Evolutionary conservation across 352 stramenopile species (phyloP).

Genomic region (Phytophthora pini): DNA sequence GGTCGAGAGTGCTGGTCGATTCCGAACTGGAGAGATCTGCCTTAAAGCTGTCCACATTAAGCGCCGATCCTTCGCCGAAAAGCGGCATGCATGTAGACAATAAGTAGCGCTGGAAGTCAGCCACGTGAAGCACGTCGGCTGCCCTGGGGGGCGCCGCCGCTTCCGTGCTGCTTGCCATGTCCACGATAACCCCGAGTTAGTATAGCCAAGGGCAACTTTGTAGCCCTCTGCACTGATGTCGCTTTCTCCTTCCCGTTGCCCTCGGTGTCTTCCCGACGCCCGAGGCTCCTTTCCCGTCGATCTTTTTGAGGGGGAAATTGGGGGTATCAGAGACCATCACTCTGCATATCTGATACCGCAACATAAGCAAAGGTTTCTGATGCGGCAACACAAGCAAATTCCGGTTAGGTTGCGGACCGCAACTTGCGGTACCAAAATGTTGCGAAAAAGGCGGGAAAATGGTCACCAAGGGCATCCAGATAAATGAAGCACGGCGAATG

Average conservation of each 20-base stretch:
- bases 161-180: slow-evolving; percentile 43
- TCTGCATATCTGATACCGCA: no score
- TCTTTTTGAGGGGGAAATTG: slow-evolving; percentile 21
- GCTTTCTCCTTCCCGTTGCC: neutral
- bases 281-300: slow-evolving; percentile 23
- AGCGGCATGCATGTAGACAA: slow-evolving; percentile 72
- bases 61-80: slow-evolving; percentile 56
- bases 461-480: neutral
- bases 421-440: neutral
- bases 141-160: slow-evolving; percentile 24
- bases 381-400: neutral
- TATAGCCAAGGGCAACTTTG: slow-evolving; percentile 18
- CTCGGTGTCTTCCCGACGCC: slow-evolving; percentile 9
- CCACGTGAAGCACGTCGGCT: slow-evolving; percentile 50
- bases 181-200: slow-evolving; percentile 10
- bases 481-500: neutral
- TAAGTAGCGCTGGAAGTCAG: slow-evolving; percentile 65
- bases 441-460: slow-evolving; percentile 26
- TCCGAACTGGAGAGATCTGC: slow-evolving; percentile 44
- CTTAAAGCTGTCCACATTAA: slow-evolving; percentile 53
- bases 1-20: slow-evolving; percentile 57
- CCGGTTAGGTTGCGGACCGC: neutral
- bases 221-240: slow-evolving; percentile 2
- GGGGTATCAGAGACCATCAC: no score
- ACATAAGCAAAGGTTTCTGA: no score